phyloP scores from a whole-genome alignment of 805 yeast genomes.

The Candida broadrunensis region DNA sequence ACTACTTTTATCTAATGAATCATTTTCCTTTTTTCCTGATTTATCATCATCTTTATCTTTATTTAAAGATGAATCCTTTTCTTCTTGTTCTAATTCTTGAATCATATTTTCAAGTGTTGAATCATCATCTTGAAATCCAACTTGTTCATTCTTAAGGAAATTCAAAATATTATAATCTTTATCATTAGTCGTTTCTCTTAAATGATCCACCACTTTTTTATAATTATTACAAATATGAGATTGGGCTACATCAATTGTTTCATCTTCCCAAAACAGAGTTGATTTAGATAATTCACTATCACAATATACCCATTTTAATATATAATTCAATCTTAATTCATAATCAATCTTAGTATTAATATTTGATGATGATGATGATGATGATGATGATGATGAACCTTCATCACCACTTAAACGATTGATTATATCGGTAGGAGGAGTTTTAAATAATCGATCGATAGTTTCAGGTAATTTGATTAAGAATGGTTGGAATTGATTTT shows the following conservation, averaged over 20 bases:
- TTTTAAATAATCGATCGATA: background rate
- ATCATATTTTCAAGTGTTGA: too few relatives aligned
- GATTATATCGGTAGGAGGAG: background rate
- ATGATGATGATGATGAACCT: background rate
- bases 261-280: background rate
- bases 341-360: background rate
- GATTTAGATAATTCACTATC: background rate
- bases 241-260: background rate
- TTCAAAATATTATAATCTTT: background rate
- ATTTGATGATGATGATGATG: background rate
- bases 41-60: too few relatives aligned
- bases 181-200: background rate
- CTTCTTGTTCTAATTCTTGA: too few relatives aligned
- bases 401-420: background rate
- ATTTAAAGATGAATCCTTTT: too few relatives aligned
- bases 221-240: background rate
- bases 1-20: too few relatives aligned
- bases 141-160: background rate
- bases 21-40: too few relatives aligned
- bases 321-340: background rate
- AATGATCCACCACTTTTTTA: background rate
- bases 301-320: background rate
- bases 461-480: background rate
- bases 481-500: background rate
- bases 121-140: too few relatives aligned